Evolutionary conservation across 768 basidiomycete species (phyloP), one percentile per base, ranked within the genome.

Genomic region (Lyophyllum atratum): DNA sequence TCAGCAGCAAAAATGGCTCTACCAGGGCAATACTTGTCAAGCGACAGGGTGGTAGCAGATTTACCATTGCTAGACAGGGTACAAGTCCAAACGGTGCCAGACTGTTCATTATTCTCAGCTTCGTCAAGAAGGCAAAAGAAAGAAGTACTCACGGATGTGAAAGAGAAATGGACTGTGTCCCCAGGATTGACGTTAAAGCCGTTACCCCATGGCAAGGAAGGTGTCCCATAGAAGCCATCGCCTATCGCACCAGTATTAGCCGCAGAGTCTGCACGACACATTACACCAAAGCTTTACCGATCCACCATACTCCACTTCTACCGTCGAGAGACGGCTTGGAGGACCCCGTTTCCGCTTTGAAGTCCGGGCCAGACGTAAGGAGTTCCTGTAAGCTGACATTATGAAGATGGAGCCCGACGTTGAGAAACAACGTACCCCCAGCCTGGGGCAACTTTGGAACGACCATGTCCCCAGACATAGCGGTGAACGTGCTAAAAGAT

Each of bases 361-460:
- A 68, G 60, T 26, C 67, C 67, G 25, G 67, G 67, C 67, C 67
- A 68, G 14, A 68, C 66, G 34, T 68, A 68, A 12, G 67, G 67
- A 4, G 67, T 68, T 3, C 66, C 66, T 66, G 4, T 26, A 14
- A 39, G 5, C n/a, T 25, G 17, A 25, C 8, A 0, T 7, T n/a
- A 21, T n/a, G 44, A 15, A 11, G 28, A 4, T 4, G 29, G 22
- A n/a, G 2, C 1, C 28, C 24, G 25, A 10, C 12, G 37, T 4
- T n/a, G 3, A 37, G 14, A 21, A 7, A 12, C 8, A 4, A 40
- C 45, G 11, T 34, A 62, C 66, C 66, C 21, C 67, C 67, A 28
- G 67, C 42, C 26, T 60, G 53, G 33, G 67, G 67, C 15, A 68
- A 49, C 14, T 56, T 53, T 4, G 67, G 67, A 19, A 68, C 67